Evolutionary conservation across 1,284 basidiomycete genomes (phyloP).

Genomic region (Apiotrichum brassicae): DNA sequence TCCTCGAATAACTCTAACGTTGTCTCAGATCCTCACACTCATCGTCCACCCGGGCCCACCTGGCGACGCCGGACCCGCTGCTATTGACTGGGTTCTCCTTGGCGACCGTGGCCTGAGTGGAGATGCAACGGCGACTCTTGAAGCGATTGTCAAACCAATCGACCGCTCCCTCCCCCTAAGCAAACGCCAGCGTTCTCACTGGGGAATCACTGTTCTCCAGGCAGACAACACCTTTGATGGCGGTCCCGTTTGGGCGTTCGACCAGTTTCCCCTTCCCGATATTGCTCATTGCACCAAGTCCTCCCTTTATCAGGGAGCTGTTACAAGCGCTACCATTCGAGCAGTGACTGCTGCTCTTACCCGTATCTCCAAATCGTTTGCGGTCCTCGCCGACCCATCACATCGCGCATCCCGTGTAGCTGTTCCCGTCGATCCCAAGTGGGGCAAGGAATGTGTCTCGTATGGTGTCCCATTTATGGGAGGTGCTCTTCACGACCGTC

Average conservation of each 20-base stretch:
- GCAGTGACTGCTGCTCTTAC: slow-evolving; percentile 45
- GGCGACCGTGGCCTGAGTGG: slow-evolving; percentile 45
- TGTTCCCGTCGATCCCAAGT: slow-evolving; percentile 16
- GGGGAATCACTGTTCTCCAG: slow-evolving; percentile 49
- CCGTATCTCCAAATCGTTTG: slow-evolving; percentile 28
- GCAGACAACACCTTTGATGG: slow-evolving; percentile 49
- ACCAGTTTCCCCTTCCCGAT: slow-evolving; percentile 46
- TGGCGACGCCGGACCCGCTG: slow-evolving; percentile 50
- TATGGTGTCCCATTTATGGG: slow-evolving; percentile 40
- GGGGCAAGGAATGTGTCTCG: slow-evolving; percentile 33
- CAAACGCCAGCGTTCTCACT: slow-evolving; percentile 38
- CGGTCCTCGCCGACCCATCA: slow-evolving; percentile 7
- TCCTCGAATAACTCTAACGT: no score
- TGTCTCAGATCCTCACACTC: slow-evolving; percentile 45
- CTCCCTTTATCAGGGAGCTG: slow-evolving; percentile 46
- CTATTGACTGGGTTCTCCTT: slow-evolving; percentile 49
- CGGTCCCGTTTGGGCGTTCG: slow-evolving; percentile 50
- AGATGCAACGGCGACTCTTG: slow-evolving; percentile 36
- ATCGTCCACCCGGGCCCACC: slow-evolving; percentile 51
- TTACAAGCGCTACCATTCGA: slow-evolving; percentile 43
- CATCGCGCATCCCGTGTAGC: slow-evolving; percentile 7
- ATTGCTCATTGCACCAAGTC: slow-evolving; percentile 44
- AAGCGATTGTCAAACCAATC: slow-evolving; percentile 24
- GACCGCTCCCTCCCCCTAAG: slow-evolving; percentile 18
- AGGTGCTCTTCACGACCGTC: slow-evolving; percentile 43